Base-by-base conservation (phyloP, 2,329 filamentous ascomycete species). In the Exophiala sp. region DNA sequence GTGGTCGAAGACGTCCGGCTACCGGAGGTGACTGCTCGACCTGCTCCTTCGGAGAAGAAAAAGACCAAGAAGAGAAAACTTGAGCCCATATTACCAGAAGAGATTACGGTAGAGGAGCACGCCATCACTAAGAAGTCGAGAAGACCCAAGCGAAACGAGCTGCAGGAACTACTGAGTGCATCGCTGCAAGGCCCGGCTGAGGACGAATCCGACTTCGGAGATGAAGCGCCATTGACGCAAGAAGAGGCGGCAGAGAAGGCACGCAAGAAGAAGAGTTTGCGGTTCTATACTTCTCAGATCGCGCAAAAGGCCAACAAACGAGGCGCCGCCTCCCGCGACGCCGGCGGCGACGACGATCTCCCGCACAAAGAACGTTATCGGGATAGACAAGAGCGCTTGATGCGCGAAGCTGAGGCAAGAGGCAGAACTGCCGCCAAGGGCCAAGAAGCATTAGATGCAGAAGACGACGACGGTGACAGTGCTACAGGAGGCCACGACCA, bases 251-350 rank as follows among this genome's bases (percentile, higher is more conserved):
- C 88, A 39, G 89, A 95, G 65, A 99, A 99, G 73, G 88, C 86
- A 0, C 82, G 84, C 55, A 88, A 88, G 71, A 96, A 94, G 79
- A 96, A 95, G 78, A 90, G 84, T 60, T 81, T 99, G 54, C 88
- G 91, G 59, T 99, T 99, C 78, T 99, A 99, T 80, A 97, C 95
- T 2, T 96, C 91, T 2, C 94, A 99, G 69, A 94, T 99, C 62
- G 87, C 89, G 24, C 92, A 97, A 70, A 97, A 96, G 73, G 85
- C 89, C 52, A 95, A 90, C 75, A 91, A 89, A 69, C 89, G 78
- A 68, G 63, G 84, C 65, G 57, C 74, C 75, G 71, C 87, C 81
- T 60, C 85, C 77, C 38, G 85, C 78, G 69, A 89, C 81, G 59
- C 86, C 76, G 52, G 79, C 72, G 54, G 80, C 69, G 60, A 82